These are phyloP conservation scores for Magnolia sinica DNA, from an alignment of 164 flowering plant genomes.

Conservation along the genomic window DNA sequence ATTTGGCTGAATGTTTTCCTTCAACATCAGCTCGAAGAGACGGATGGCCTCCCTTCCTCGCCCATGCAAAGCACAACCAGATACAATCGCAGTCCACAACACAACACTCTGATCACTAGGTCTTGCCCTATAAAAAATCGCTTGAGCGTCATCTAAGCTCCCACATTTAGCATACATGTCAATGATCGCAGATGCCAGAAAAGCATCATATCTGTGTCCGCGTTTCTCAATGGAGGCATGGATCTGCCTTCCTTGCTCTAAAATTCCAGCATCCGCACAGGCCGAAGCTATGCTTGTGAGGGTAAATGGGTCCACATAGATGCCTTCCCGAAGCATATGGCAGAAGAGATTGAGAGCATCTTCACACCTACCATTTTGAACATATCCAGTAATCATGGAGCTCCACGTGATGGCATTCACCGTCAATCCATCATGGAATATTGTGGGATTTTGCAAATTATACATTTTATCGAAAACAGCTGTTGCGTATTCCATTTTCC, in stretches of 20 bases:
- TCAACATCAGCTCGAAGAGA: slow-evolving; percentile 54
- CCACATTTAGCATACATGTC: slow-evolving; percentile 84
- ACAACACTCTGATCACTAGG: slow-evolving; percentile 35
- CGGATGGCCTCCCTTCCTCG: slow-evolving; percentile 42
- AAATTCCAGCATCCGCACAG: slow-evolving; percentile 44
- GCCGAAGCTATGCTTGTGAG: slow-evolving; percentile 56
- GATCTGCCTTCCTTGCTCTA: slow-evolving; percentile 50
- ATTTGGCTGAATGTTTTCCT: slow-evolving; percentile 55
- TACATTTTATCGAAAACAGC: slow-evolving; percentile 31
- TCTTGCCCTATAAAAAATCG: slow-evolving; percentile 34
- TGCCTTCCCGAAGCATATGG: slow-evolving; percentile 36
- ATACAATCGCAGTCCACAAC: slow-evolving; percentile 62
- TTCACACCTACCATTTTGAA: slow-evolving; percentile 47
- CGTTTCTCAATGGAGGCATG: slow-evolving; percentile 49
- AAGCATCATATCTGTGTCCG: slow-evolving; percentile 41
- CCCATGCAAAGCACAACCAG: slow-evolving; percentile 59
- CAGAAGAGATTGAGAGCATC: slow-evolving; percentile 45
- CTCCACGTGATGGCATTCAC: slow-evolving; percentile 45
- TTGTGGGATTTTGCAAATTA: slow-evolving; percentile 2
- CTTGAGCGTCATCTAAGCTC: slow-evolving; percentile 45
- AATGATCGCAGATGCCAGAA: slow-evolving; percentile 44
- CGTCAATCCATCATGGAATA: background rate
- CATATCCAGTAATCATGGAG: slow-evolving; percentile 55
- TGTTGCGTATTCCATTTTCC: slow-evolving; percentile 30
- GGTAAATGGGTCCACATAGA: slow-evolving; percentile 37